A percentile compares a stretch with the other conserved stretches of the same genome.
These are phyloP conservation scores for Phoma herbarum DNA, from an alignment of 2,329 filamentous ascomycete genomes.

Conservation along the genomic window DNA sequence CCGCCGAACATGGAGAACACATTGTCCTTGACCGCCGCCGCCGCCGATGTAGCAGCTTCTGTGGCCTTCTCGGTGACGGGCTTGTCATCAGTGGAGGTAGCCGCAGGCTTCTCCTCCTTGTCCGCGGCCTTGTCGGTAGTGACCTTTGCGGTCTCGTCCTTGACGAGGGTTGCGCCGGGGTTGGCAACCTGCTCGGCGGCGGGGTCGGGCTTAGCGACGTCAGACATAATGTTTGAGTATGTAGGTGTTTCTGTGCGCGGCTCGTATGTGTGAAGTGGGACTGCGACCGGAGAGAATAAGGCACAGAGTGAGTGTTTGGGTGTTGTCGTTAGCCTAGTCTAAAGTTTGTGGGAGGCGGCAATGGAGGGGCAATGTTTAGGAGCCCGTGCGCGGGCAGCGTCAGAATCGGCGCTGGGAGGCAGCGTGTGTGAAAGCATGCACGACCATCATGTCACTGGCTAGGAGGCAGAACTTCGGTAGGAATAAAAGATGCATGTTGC, in stretches of 20 bases:
- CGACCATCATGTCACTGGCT: neutral
- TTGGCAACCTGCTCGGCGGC: constrained; percentile 51
- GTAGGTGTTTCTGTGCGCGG: constrained; percentile 8
- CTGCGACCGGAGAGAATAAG: constrained; percentile 18
- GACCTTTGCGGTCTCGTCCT: constrained; percentile 57
- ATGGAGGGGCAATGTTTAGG: constrained; percentile 31
- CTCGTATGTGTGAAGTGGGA: constrained; percentile 13
- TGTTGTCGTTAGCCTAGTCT: constrained; percentile 29
- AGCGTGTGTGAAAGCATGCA: neutral
- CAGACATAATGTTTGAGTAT: constrained; percentile 43
- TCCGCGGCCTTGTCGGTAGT: constrained; percentile 50
- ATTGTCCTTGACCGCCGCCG: constrained; percentile 59
- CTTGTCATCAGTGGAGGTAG: constrained; percentile 59
- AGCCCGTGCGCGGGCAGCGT: constrained; percentile 1
- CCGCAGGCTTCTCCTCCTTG: constrained; percentile 33
- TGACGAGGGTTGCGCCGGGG: constrained; percentile 52
- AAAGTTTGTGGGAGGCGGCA: constrained; percentile 38
- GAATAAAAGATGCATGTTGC: neutral
- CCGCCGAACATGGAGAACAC: constrained; percentile 99
- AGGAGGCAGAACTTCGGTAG: too few relatives aligned
- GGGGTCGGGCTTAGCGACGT: constrained; percentile 53
- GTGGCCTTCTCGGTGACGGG: constrained; percentile 52
- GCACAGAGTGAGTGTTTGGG: constrained; percentile 27
- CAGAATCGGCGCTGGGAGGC: constrained; percentile 9
- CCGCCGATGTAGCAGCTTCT: constrained; percentile 47